A percentile compares a stretch with the other conserved stretches of the same genome.
Conservation (phyloP, 225 moss, liverwort and hornwort genomes). For the Marchantia paleacea region DNA sequence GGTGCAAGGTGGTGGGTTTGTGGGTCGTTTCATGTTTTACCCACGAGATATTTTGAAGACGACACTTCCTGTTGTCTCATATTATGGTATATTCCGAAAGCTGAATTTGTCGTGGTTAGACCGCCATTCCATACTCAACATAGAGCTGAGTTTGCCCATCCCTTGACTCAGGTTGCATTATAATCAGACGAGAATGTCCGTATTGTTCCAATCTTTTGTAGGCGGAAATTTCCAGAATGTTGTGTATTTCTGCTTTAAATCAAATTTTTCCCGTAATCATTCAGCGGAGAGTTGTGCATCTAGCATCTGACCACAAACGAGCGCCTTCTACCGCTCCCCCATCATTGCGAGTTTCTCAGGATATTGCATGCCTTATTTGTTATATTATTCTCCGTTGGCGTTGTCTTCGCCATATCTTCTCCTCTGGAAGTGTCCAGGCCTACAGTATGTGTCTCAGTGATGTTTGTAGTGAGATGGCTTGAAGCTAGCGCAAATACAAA, state of each 20-base stretch:
- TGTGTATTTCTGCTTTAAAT: slow-evolving; percentile 19
- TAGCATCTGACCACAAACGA: neutral
- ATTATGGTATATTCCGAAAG: slow-evolving; percentile 38
- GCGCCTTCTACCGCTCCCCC: neutral
- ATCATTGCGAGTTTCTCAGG: neutral
- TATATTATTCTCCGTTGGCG: too few relatives aligned
- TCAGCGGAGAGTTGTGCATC: slow-evolving; percentile 10
- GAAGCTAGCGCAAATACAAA: too few relatives aligned
- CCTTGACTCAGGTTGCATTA: slow-evolving; percentile 24
- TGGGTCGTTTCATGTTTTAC: slow-evolving; percentile 31
- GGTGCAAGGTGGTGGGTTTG: slow-evolving; percentile 46
- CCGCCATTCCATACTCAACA: slow-evolving; percentile 20
- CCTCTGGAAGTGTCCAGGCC: too few relatives aligned
- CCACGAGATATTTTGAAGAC: slow-evolving; percentile 47
- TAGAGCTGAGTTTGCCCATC: slow-evolving; percentile 21
- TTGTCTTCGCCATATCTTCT: too few relatives aligned
- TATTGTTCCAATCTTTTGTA: slow-evolving; percentile 18
- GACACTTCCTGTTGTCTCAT: slow-evolving; percentile 42
- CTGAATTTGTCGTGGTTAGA: slow-evolving; percentile 29
- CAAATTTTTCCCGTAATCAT: slow-evolving; percentile 16
- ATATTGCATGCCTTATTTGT: neutral
- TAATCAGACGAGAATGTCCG: slow-evolving; percentile 18
- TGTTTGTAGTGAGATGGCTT: too few relatives aligned
- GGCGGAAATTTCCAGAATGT: slow-evolving; percentile 22
- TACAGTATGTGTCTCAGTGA: too few relatives aligned